These are phyloP conservation scores for Notholithocarpus densiflorus DNA, from an alignment of 306 rosid species.

Conservation along the genomic window DNA sequence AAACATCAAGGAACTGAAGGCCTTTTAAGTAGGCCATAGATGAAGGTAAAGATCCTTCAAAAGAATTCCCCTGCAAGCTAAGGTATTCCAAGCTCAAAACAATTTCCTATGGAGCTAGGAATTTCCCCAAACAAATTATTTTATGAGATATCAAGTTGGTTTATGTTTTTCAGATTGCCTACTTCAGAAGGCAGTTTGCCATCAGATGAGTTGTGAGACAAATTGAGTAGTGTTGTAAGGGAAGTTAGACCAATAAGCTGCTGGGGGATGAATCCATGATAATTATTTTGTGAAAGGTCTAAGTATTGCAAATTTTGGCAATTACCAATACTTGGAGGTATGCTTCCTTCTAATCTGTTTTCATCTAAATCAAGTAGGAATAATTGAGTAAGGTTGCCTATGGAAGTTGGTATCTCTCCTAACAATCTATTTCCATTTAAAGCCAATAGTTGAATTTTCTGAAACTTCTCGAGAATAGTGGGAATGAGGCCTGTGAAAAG, in stretches of 20 bases:
- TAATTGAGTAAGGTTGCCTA: neutral
- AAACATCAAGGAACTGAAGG: too few relatives aligned
- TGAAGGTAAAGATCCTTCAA: too few relatives aligned
- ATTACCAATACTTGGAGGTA: neutral
- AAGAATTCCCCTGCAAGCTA: too few relatives aligned
- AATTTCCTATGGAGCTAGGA: too few relatives aligned
- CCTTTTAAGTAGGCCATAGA: too few relatives aligned
- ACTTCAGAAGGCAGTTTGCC: conserved; percentile 10
- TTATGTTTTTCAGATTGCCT: neutral
- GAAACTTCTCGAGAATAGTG: neutral
- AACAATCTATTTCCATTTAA: neutral
- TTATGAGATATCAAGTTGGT: neutral
- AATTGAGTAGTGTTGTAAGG: neutral
- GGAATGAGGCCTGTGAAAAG: neutral
- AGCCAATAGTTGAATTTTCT: neutral
- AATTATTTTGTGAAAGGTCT: neutral
- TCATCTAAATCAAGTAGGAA: neutral
- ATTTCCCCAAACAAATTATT: too few relatives aligned
- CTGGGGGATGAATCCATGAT: neutral
- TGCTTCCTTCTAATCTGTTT: neutral
- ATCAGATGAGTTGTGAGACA: conserved; percentile 6
- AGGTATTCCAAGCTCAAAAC: too few relatives aligned
- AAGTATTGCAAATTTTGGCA: neutral
- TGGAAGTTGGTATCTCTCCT: conserved; percentile 7
- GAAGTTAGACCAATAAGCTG: neutral